phyloP scores from a whole-genome alignment of 2,329 filamentous ascomycete genomes.

The Aspergillus vadensis region DNA sequence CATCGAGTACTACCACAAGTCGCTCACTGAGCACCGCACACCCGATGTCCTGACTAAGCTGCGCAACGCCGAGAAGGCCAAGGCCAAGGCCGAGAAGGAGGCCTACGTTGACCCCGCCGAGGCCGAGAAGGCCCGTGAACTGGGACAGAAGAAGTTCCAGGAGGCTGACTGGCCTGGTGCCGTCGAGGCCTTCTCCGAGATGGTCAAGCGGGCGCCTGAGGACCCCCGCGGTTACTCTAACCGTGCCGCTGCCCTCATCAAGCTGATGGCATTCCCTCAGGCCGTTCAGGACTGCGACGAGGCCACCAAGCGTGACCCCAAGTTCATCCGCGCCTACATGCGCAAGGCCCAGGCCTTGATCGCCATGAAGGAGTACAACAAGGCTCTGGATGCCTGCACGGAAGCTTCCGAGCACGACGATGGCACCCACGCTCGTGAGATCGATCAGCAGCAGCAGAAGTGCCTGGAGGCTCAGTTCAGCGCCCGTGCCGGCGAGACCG shows the following conservation, averaged over 20 bases:
- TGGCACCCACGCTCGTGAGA: conserved; percentile 83
- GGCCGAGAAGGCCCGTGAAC: conserved; percentile 91
- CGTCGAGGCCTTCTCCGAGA: conserved; percentile 91
- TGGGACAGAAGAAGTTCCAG: conserved; percentile 97
- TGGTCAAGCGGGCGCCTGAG: conserved; percentile 91
- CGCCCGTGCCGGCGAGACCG: conserved; percentile 88
- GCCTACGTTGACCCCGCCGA: conserved; percentile 88
- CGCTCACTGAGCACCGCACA: conserved; percentile 93
- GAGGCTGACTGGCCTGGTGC: conserved; percentile 92
- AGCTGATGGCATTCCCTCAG: conserved; percentile 91
- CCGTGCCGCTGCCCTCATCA: conserved; percentile 93
- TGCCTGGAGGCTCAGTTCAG: conserved; percentile 87
- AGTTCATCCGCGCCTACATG: conserved; percentile 94
- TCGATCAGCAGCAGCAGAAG: conserved; percentile 92
- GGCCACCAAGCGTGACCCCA: conserved; percentile 86
- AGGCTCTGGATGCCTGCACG: conserved; percentile 84
- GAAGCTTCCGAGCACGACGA: conserved; percentile 78
- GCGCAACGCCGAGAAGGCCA: conserved; percentile 82
- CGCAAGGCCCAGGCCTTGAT: conserved; percentile 94
- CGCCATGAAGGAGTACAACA: conserved; percentile 97
- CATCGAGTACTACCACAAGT: conserved; percentile 87
- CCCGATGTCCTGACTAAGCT: conserved; percentile 93
- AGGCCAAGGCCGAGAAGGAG: conserved; percentile 71
- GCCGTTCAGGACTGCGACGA: conserved; percentile 90
- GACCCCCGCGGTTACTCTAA: conserved; percentile 96